Evolutionary conservation across 352 stramenopile species (phyloP).

Genomic region (Plasmopara halstedii): DNA sequence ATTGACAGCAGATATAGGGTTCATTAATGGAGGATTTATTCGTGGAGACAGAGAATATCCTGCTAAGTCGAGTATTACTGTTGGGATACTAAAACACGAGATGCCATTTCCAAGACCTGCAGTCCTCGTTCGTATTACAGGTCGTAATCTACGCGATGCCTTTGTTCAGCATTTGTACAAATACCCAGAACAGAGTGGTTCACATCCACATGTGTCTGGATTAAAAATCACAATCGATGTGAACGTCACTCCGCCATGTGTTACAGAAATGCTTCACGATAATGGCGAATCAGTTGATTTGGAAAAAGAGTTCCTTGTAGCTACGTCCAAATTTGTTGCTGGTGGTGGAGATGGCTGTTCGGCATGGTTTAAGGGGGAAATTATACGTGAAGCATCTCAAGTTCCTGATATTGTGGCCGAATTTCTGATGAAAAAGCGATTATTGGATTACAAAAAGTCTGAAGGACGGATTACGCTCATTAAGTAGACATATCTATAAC

Average conservation of each 20-base stretch:
- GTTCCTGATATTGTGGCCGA: conserved; percentile 44
- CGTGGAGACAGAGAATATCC: conserved; percentile 71
- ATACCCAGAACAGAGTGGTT: conserved; percentile 68
- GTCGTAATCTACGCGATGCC: conserved; percentile 52
- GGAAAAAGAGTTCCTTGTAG: conserved; percentile 49
- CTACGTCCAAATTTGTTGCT: conserved; percentile 76
- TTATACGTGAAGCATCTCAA: conserved; percentile 39
- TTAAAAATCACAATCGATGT: conserved; percentile 36
- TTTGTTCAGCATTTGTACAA: conserved; percentile 72
- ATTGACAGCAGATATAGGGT: conserved; percentile 52
- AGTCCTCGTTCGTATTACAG: conserved; percentile 62
- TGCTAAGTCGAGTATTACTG: conserved; percentile 56
- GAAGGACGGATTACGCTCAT: conserved; percentile 58
- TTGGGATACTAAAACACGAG: conserved; percentile 72
- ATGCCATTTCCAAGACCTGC: conserved; percentile 78
- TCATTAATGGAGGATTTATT: conserved; percentile 88
- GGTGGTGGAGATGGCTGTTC: conserved; percentile 68
- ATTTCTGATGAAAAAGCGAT: conserved; percentile 58
- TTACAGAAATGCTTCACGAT: conserved; percentile 41
- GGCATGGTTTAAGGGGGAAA: conserved; percentile 56
- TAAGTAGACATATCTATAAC: conserved; percentile 46
- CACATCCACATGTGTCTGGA: conserved; percentile 74
- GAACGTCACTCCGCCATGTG: conserved; percentile 8
- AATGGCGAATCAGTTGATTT: conserved; percentile 41
- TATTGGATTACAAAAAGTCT: conserved; percentile 49